These are phyloP conservation scores for Gnaphalium uliginosum DNA, from an alignment of 129 eudicot genomes.

Conservation along the genomic window DNA sequence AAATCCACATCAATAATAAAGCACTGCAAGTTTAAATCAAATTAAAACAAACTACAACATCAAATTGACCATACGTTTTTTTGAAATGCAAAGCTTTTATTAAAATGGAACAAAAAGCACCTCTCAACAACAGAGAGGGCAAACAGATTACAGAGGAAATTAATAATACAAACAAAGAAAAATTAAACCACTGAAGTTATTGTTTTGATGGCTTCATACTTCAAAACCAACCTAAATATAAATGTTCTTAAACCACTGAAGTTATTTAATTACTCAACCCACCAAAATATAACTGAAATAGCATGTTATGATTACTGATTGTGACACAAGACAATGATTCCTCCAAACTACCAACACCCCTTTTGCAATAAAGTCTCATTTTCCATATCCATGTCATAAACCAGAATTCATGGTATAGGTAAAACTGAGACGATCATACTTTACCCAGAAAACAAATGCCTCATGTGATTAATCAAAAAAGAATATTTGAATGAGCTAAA, in stretches of 20 bases:
- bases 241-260: too few relatives aligned
- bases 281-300: slow-evolving; percentile 6
- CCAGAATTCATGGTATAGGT: not conserved
- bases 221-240: slow-evolving; percentile 3
- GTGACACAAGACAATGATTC: slow-evolving; percentile 11
- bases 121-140: too few relatives aligned
- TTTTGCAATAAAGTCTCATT: not conserved
- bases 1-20: not conserved
- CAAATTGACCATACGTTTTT: not conserved
- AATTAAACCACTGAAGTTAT: not conserved
- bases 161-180: too few relatives aligned
- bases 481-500: not conserved
- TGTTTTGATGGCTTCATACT: not conserved
- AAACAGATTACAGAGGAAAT: too few relatives aligned
- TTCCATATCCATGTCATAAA: not conserved
- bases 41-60: not conserved
- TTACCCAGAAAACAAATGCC: not conserved
- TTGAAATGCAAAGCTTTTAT: too few relatives aligned
- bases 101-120: too few relatives aligned
- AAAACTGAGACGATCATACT: not conserved
- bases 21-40: not conserved
- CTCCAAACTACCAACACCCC: not conserved
- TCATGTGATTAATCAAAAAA: not conserved
- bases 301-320: slow-evolving; percentile 8
- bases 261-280: slow-evolving; percentile 3